phyloP scores from a whole-genome alignment of 1,284 basidiomycete genomes.

The Sphagnurus paluster region DNA sequence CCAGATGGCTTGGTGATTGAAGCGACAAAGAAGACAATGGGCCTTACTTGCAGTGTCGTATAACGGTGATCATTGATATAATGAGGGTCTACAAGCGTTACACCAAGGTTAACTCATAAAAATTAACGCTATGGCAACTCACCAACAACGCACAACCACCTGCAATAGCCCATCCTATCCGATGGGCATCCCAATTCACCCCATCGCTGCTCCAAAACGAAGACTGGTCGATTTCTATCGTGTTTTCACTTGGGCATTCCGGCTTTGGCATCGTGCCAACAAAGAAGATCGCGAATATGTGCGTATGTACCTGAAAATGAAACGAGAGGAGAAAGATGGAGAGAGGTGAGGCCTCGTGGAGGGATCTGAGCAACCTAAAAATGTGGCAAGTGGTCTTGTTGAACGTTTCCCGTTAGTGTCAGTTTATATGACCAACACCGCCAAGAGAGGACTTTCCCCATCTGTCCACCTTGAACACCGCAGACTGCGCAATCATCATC shows the following conservation, averaged over 20 bases:
- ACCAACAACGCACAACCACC: constrained; percentile 64
- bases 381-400: not conserved
- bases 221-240: constrained; percentile 50
- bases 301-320: not conserved
- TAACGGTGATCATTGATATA: constrained; percentile 55
- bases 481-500: too few species aligned
- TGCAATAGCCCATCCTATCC: constrained; percentile 74
- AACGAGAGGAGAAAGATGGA: not conserved
- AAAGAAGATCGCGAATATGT: not conserved
- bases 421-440: too few species aligned
- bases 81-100: constrained; percentile 50
- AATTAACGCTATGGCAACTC: constrained; percentile 28
- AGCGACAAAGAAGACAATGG: not conserved
- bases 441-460: too few species aligned
- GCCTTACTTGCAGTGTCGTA: constrained; percentile 60
- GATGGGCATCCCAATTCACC: constrained; percentile 60
- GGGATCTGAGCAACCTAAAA: too few species aligned
- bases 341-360: not conserved
- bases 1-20: not conserved
- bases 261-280: constrained; percentile 5
- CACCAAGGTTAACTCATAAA: not conserved
- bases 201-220: constrained; percentile 57
- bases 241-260: constrained; percentile 43
- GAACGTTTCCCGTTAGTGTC: too few species aligned
- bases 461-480: too few species aligned